Conservation (phyloP, 129 eudicot genomes). For the Mikania micrantha region DNA sequence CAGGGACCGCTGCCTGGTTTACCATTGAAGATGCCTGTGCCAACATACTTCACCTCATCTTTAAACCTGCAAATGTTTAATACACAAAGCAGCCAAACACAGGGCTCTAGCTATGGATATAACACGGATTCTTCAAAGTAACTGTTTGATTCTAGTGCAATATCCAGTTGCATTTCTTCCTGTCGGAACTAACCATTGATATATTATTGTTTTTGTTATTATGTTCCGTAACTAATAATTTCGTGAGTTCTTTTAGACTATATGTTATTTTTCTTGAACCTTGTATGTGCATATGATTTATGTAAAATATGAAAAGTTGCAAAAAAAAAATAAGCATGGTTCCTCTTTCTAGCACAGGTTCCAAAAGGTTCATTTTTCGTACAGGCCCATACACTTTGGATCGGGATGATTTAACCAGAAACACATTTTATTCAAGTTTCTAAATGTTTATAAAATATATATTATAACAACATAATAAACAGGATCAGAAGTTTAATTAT, state of each 20-base stretch:
- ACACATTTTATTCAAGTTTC: no score
- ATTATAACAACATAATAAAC: no score
- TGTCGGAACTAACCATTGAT: not conserved
- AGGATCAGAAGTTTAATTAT: no score
- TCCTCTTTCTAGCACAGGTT: no score
- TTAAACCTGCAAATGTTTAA: not conserved
- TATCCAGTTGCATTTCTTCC: not conserved
- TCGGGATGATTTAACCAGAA: no score
- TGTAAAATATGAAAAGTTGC: no score
- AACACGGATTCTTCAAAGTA: conserved; percentile 24
- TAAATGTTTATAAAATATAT: no score
- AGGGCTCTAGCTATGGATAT: conserved; percentile 24
- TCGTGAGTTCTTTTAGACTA: not conserved
- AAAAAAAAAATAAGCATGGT: no score
- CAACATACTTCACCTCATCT: conserved; percentile 27
- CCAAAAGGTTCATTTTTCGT: no score
- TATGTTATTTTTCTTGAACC: not conserved
- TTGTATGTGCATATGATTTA: not conserved
- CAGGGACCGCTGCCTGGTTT: conserved; percentile 31
- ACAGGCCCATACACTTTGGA: no score
- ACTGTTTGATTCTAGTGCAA: not conserved
- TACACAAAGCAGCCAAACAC: conserved; percentile 14
- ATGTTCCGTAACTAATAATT: not conserved
- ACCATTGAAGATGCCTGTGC: conserved; percentile 31
- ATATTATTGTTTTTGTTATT: not conserved